Percentiles rank a stretch among this genome's conserved stretches.
Evolutionary conservation across 768 basidiomycete genomes (phyloP).

Genomic region (Lyophyllum decastes): DNA sequence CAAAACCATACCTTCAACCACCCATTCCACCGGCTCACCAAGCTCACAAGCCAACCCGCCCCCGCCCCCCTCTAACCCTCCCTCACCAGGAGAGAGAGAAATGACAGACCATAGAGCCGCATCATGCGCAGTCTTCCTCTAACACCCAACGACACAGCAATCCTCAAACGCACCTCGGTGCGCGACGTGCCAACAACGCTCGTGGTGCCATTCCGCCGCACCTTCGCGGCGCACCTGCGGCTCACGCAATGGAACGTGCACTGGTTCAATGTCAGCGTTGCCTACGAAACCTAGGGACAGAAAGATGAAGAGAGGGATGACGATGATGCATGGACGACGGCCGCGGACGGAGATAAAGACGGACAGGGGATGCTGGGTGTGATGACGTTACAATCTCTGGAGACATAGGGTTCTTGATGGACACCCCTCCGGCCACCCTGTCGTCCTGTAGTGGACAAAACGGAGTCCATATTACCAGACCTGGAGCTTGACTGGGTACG

Average conservation of each 20-base stretch:
- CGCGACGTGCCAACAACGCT: slow-evolving; percentile 32
- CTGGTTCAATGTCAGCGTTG: slow-evolving; percentile 37
- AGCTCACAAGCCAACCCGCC: neutral
- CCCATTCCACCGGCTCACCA: slow-evolving; percentile 17
- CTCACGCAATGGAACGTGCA: slow-evolving; percentile 38
- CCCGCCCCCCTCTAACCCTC: neutral
- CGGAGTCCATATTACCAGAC: no score
- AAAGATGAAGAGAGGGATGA: neutral
- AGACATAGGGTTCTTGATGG: no score
- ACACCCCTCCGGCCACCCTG: no score
- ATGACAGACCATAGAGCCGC: neutral
- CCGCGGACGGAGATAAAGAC: no score
- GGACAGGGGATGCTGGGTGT: no score
- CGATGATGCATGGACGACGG: no score
- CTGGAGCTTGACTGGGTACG: no score
- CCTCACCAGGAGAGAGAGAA: neutral
- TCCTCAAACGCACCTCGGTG: slow-evolving; percentile 22
- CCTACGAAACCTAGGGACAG: slow-evolving; percentile 35
- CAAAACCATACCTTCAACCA: slow-evolving; percentile 31
- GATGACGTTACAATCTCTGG: no score
- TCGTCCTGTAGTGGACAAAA: no score
- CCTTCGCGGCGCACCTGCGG: slow-evolving; percentile 37
- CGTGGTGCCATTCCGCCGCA: slow-evolving; percentile 33
- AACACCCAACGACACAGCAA: slow-evolving; percentile 28
- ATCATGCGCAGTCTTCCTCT: slow-evolving; percentile 24